Conservation (phyloP, 2,329 filamentous ascomycete genomes). For the Fusarium paranaense region DNA sequence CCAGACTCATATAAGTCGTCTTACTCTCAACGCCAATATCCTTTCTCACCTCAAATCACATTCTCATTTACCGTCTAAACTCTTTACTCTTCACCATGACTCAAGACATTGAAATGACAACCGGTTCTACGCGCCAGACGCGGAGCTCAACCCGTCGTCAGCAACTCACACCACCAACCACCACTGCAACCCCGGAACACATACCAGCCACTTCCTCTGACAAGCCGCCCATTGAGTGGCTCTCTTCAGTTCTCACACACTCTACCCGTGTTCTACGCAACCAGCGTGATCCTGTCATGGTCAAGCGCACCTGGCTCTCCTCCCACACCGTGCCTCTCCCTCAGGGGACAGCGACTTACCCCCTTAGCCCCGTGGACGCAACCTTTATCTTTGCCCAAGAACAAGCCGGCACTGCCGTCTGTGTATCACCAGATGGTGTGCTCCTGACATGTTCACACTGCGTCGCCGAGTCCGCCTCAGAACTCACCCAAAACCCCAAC, state of each 20-base stretch:
- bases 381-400: conserved; percentile 61
- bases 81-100: conserved; percentile 8
- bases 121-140: conserved; percentile 11
- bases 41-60: neutral
- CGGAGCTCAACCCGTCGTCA: conserved; percentile 23
- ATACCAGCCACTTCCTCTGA: neutral
- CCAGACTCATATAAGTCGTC: conserved; percentile 6
- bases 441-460: conserved; percentile 65
- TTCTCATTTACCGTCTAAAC: neutral
- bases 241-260: neutral
- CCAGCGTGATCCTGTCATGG: conserved; percentile 7
- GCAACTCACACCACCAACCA: conserved; percentile 1
- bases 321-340: conserved; percentile 32
- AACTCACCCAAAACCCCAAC: conserved; percentile 42
- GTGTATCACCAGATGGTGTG: conserved; percentile 57
- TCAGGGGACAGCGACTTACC: neutral
- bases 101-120: neutral
- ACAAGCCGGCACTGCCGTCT: conserved; percentile 64
- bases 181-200: neutral
- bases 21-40: neutral
- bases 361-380: conserved; percentile 27
- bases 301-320: conserved; percentile 35
- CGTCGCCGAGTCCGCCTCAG: conserved; percentile 55
- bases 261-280: neutral
- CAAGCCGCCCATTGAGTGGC: conserved; percentile 6